Base-by-base conservation (phyloP, 768 basidiomycete species). In the Lactarius evosmus region DNA sequence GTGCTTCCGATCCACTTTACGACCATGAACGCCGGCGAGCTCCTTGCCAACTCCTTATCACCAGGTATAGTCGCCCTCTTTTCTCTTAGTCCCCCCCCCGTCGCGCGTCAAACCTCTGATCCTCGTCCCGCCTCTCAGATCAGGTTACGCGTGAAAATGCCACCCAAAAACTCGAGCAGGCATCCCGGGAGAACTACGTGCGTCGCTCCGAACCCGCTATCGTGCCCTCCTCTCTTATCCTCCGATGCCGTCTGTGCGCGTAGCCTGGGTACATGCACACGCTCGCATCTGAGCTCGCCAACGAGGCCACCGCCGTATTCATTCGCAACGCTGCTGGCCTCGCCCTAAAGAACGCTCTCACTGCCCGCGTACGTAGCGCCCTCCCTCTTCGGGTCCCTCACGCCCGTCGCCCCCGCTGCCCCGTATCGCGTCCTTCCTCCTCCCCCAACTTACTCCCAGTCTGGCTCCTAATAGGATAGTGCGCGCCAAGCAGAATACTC, bases 291-390 rank as follows among this genome's bases (percentile, higher is more conserved):
- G 92, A 94, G 68, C 84, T 99, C 53, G 85, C 87, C 32, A 88
- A 93, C 69, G 93, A 95, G 73, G 78, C 67, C 50, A 83, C 82
- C 7, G 79, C 82, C 16, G 71, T 86, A 36, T 87, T 93, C 74
- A 84, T 95, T 58, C 83, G 97, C 69, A 96, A 92, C 72, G 95
- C 96, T n/a, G 95, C 97, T 27, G 95, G 93, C 74, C 82, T 99
- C 57, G 95, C 96, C 22, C 80, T 99, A 76, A 99, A 98, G 84
- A 99, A 99, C 76, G 85, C 94, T 65, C 77, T 99, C 63, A 84
- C 88, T 36, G 93, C 95, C 65, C 82, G 93, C 71, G 96, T 98
- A 79, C 76, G 92, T 61, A 61, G 59, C 40, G 50, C 61, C 50
- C 61, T 64, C 65, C 63, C 58, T 60, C 55, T 58, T 57, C 67